Evolutionary conservation across 139 green algal species (phyloP), one percentile per base, ranked within the genome.

Genomic region (Chara braunii): DNA sequence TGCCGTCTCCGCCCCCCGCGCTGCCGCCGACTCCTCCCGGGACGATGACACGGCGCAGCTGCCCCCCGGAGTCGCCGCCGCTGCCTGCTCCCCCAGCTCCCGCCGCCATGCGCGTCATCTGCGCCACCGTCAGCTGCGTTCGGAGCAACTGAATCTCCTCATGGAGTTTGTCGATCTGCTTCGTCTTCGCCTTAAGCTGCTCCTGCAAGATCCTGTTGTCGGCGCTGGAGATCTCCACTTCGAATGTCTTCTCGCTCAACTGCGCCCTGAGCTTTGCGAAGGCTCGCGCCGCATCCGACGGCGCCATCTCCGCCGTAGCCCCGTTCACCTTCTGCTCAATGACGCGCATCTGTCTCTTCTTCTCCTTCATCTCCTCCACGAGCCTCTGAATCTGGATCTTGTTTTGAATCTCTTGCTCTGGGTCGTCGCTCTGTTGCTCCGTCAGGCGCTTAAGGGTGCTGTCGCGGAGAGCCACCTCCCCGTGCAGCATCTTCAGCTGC

Each of bases 121-220:
- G 9, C 28, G 8, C 52, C 52, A 7, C 31, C 0, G 65, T 74
- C 26, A 70, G 65, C 22, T 74, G 37, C 1, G 60, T 26, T 3
- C 55, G 65, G 55, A 70, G 34, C 44, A 70, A 24, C 22, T 62
- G 43, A 23, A 71, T 23, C 53, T 74, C 65, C 57, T 74, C 63
- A 36, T 68, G 28, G 34, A 72, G 24, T 35, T 64, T 30, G 23
- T 68, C 26, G 11, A 59, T 70, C 55, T 70, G 63, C 51, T 58
- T 59, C 3, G 63, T 59, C 63, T 74, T 74, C 33, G 65, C 65
- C 33, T 66, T 60, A 22, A 74, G 45, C 9, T 26, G 48, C 36
- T 74, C 65, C 43, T 74, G 65, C 26, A 74, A 50, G 29, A 74
- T 74, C n/a, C 56, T 14, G 23, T 74, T 74, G 57, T 74, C 65